These are phyloP conservation scores for Salix dunnii DNA, from an alignment of 345 rosid species.

Conservation along the genomic window DNA sequence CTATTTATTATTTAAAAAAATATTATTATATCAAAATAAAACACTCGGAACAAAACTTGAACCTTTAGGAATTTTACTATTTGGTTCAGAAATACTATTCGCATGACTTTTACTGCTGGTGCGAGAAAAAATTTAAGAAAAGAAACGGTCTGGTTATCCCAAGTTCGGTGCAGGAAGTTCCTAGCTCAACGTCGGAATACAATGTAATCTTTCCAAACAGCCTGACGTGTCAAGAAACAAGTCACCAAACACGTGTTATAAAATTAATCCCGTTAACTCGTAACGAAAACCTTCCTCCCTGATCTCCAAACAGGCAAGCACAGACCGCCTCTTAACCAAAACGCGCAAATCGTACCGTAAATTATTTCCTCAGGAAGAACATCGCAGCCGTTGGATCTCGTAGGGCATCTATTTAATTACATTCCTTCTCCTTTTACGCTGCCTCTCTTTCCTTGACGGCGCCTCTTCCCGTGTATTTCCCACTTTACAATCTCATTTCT, in stretches of 20 bases:
- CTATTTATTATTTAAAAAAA: no score
- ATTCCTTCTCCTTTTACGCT: neutral
- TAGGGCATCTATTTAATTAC: neutral
- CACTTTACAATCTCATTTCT: no score
- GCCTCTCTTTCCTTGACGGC: neutral
- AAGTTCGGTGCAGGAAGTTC: neutral
- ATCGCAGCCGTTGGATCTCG: slow-evolving; percentile 25
- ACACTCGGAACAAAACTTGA: no score
- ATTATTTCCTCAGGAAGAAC: neutral
- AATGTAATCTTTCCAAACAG: neutral
- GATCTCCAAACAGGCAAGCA: neutral
- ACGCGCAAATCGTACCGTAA: slow-evolving; percentile 24
- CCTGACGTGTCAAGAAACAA: neutral
- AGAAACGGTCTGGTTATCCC: no score
- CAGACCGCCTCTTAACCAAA: neutral
- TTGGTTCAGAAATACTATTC: no score
- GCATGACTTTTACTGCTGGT: no score
- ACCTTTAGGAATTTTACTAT: no score
- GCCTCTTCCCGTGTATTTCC: neutral
- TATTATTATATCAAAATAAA: no score
- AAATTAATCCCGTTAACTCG: neutral
- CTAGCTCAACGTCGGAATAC: neutral
- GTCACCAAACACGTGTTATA: slow-evolving; percentile 8
- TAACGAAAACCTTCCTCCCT: slow-evolving; percentile 15
- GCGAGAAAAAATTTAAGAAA: neutral